Evolutionary conservation across 257 asterid genomes (phyloP).

Genomic region (Cinchona pubescens): DNA sequence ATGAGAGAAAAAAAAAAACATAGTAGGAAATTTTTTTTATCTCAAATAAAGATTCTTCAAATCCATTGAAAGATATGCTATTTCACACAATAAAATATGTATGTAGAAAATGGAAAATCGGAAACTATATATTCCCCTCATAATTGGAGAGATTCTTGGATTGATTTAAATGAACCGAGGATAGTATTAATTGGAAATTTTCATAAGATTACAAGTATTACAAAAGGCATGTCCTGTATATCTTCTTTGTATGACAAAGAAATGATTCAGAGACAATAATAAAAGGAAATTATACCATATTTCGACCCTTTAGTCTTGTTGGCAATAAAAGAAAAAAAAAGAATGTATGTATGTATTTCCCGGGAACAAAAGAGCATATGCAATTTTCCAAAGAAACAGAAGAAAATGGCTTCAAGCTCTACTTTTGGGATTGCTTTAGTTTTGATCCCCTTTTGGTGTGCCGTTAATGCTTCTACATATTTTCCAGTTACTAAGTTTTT

Average conservation of each 20-base stretch:
- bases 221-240: neutral
- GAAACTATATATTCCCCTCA: no score
- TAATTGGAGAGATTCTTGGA: no score
- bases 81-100: no score
- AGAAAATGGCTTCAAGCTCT: constrained; percentile 21
- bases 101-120: no score
- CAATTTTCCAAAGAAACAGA: neutral
- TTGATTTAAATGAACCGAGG: no score
- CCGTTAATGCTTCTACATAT: constrained; percentile 6
- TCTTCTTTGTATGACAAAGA: neutral
- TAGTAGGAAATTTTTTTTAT: no score
- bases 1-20: no score
- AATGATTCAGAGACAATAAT: neutral
- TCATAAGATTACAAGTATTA: neutral
- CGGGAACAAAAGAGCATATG: neutral
- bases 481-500: constrained; percentile 27
- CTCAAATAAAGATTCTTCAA: no score
- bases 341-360: neutral
- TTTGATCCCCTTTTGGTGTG: constrained; percentile 11
- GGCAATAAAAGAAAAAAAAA: neutral
- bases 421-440: constrained; percentile 10
- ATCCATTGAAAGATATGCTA: no score
- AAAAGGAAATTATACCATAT: neutral
- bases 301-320: neutral
- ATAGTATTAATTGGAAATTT: no score